Percentiles rank a stretch among this genome's conserved stretches.
These are phyloP conservation scores for Ascochyta fabae DNA, from an alignment of 2,329 filamentous ascomycete species.

Conservation along the genomic window DNA sequence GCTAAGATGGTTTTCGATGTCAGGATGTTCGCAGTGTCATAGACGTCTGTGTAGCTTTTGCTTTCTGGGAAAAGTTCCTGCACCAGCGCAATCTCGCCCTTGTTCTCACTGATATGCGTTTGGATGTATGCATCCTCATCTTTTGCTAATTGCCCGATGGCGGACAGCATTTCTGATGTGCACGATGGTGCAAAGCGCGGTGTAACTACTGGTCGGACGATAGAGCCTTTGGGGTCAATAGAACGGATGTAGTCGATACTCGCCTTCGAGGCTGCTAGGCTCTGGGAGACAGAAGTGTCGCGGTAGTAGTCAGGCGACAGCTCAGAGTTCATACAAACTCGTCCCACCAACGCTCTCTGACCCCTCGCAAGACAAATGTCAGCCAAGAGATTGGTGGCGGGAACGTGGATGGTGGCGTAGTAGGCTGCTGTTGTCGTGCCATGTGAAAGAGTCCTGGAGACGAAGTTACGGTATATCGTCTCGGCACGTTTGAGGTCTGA, in stretches of 20 bases:
- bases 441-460: conserved; percentile 81
- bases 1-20: conserved; percentile 79
- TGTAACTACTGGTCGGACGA: conserved; percentile 83
- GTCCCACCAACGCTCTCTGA: conserved; percentile 88
- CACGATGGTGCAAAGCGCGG: conserved; percentile 67
- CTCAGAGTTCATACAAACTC: conserved; percentile 89
- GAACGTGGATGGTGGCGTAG: conserved; percentile 87
- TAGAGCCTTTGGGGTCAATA: conserved; percentile 68
- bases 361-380: conserved; percentile 79
- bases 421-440: conserved; percentile 96
- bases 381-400: conserved; percentile 88
- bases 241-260: conserved; percentile 64
- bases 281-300: conserved; percentile 69
- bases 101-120: conserved; percentile 90
- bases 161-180: conserved; percentile 61
- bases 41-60: conserved; percentile 75
- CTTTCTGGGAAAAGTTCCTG: conserved; percentile 69
- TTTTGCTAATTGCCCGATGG: conserved; percentile 69
- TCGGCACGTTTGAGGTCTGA: conserved; percentile 66
- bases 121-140: conserved; percentile 74
- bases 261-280: conserved; percentile 59
- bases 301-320: conserved; percentile 79
- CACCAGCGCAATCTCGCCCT: conserved; percentile 74
- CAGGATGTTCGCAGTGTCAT: conserved; percentile 75
- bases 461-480: conserved; percentile 76